These are phyloP conservation scores for Epichloe gansuensis DNA, from an alignment of 2,329 filamentous ascomycete species.

Conservation along the genomic window DNA sequence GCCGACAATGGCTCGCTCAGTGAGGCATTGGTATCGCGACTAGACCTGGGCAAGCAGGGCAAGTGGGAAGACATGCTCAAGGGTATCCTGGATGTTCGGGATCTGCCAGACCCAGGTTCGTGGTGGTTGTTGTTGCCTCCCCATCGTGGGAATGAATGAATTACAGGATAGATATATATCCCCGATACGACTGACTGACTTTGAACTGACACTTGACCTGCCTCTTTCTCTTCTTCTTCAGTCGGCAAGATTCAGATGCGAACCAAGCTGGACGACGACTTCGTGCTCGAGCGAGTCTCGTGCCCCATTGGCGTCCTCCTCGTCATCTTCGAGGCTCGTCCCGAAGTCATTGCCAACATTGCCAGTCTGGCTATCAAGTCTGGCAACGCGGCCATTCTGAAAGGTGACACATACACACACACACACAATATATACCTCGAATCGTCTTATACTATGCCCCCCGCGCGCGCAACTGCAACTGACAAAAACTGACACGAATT, in stretches of 20 bases:
- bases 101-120: constrained; percentile 74
- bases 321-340: constrained; percentile 95
- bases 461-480: too few relatives aligned
- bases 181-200: too few relatives aligned
- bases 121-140: constrained; percentile 8
- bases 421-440: too few relatives aligned
- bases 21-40: constrained; percentile 71
- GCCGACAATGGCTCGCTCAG: constrained; percentile 66
- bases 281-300: constrained; percentile 76
- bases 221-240: constrained; percentile 17
- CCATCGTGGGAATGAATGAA: not conserved
- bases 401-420: constrained; percentile 39
- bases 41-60: constrained; percentile 75
- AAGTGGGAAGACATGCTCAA: constrained; percentile 98
- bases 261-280: constrained; percentile 74
- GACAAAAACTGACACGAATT: too few relatives aligned
- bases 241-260: constrained; percentile 76
- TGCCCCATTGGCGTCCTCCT: constrained; percentile 95
- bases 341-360: constrained; percentile 97
- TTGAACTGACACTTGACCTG: too few relatives aligned
- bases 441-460: too few relatives aligned
- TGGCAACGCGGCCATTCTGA: constrained; percentile 91
- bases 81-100: constrained; percentile 80
- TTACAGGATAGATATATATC: too few relatives aligned
- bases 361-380: constrained; percentile 93